phyloP scores from a whole-genome alignment of 2,329 filamentous ascomycete genomes.

The Shiraia sp. region DNA sequence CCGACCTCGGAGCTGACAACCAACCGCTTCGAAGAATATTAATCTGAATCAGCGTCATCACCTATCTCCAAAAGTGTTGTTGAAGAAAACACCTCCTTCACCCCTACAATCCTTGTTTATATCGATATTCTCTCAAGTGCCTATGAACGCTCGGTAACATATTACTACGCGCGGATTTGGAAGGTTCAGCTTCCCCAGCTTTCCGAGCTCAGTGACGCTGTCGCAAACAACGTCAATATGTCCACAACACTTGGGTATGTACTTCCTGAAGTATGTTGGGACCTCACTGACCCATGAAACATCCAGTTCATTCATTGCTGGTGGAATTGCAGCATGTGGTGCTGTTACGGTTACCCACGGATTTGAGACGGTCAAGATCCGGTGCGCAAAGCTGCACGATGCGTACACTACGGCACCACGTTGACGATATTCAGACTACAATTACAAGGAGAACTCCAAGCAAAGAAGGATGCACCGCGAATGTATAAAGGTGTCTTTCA shows the following conservation, averaged over 20 bases:
- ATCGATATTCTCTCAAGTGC: not conserved
- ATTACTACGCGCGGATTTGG: too few relatives aligned
- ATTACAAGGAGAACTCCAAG: slow-evolving; percentile 91
- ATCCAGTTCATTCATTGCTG: slow-evolving; percentile 82
- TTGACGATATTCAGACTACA: slow-evolving; percentile 69
- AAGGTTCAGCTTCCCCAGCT: slow-evolving; percentile 3
- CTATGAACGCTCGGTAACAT: slow-evolving; percentile 8
- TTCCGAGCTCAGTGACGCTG: slow-evolving; percentile 1
- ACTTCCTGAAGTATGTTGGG: not conserved
- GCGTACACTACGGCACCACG: slow-evolving; percentile 1
- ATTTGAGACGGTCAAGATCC: slow-evolving; percentile 98
- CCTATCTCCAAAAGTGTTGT: too few relatives aligned
- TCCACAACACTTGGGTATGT: slow-evolving; percentile 54
- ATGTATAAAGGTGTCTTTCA: slow-evolving; percentile 92
- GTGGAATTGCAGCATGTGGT: slow-evolving; percentile 94
- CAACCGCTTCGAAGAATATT: slow-evolving; percentile 8
- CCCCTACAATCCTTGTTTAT: too few relatives aligned
- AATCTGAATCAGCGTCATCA: slow-evolving; percentile 13
- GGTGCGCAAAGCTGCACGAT: slow-evolving; percentile 57
- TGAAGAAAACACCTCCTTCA: too few relatives aligned
- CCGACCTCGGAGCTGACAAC: slow-evolving; percentile 5
- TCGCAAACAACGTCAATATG: slow-evolving; percentile 39
- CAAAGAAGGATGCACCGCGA: slow-evolving; percentile 80
- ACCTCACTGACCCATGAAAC: slow-evolving; percentile 1
- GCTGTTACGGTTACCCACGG: slow-evolving; percentile 97